These are phyloP conservation scores for Trichosporon inkin DNA, from an alignment of 1,284 basidiomycete genomes.

Conservation along the genomic window DNA sequence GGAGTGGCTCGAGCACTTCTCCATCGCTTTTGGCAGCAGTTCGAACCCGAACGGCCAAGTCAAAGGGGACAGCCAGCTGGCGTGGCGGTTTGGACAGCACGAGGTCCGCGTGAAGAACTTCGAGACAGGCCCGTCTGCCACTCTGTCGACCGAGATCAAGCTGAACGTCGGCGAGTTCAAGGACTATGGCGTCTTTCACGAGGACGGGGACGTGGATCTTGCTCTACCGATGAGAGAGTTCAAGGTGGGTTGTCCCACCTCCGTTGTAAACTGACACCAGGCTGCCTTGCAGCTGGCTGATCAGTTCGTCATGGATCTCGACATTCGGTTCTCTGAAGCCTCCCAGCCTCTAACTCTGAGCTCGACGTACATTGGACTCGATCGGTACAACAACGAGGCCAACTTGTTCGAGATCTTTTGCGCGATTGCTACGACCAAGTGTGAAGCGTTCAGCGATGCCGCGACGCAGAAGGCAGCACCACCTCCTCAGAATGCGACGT, in stretches of 20 bases:
- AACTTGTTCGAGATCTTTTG: slow-evolving; percentile 40
- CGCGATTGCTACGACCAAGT: slow-evolving; percentile 46
- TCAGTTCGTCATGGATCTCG: slow-evolving; percentile 40
- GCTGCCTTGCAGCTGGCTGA: slow-evolving; percentile 46
- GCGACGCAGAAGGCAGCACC: not conserved
- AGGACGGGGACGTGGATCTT: slow-evolving; percentile 34
- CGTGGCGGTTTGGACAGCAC: slow-evolving; percentile 42
- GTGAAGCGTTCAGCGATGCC: slow-evolving; percentile 33
- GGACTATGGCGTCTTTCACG: slow-evolving; percentile 34
- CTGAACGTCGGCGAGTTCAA: slow-evolving; percentile 44
- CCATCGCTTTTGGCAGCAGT: slow-evolving; percentile 25
- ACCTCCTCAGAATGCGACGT: not conserved
- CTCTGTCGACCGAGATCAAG: slow-evolving; percentile 44
- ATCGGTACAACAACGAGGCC: slow-evolving; percentile 27
- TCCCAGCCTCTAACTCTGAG: slow-evolving; percentile 46
- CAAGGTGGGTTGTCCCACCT: slow-evolving; percentile 32
- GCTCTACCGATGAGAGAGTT: slow-evolving; percentile 50
- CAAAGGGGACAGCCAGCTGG: slow-evolving; percentile 39
- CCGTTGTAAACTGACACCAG: slow-evolving; percentile 21
- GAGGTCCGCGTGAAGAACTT: slow-evolving; percentile 46
- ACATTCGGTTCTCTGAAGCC: slow-evolving; percentile 42
- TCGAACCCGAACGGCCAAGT: slow-evolving; percentile 12
- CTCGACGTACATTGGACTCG: slow-evolving; percentile 19
- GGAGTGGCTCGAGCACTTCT: slow-evolving; percentile 50
- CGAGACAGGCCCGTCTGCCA: slow-evolving; percentile 23